phyloP scores from a whole-genome alignment of 352 stramenopile species.

The Phytopythium sindhum region DNA sequence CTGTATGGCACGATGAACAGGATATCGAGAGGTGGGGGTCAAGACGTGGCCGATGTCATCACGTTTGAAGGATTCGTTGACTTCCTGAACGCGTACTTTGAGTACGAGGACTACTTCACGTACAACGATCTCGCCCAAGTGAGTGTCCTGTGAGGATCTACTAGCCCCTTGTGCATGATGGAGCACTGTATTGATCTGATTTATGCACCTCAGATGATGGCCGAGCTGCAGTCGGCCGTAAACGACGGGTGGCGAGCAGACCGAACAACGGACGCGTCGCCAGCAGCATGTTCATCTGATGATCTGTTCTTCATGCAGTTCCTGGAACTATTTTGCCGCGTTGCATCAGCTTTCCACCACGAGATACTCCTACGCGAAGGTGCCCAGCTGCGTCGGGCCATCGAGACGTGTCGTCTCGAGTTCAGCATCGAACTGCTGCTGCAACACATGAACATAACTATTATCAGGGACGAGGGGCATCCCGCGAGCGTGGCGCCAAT shows the following conservation, averaged over 20 bases:
- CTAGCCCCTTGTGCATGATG: neutral
- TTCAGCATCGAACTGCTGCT: constrained; percentile 60
- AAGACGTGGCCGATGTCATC: constrained; percentile 30
- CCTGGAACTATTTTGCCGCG: constrained; percentile 60
- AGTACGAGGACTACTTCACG: constrained; percentile 73
- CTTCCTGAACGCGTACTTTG: constrained; percentile 77
- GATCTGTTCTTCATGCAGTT: constrained; percentile 57
- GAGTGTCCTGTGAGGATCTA: neutral
- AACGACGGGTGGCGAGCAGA: constrained; percentile 2
- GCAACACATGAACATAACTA: constrained; percentile 49
- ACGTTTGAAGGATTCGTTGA: constrained; percentile 70
- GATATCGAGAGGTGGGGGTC: constrained; percentile 11
- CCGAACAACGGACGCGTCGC: neutral
- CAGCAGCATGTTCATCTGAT: neutral
- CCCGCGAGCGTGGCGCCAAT: neutral
- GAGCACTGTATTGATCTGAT: no score
- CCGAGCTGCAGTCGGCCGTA: constrained; percentile 13
- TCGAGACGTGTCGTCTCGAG: constrained; percentile 58
- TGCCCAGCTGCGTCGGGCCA: constrained; percentile 42
- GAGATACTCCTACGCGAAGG: constrained; percentile 41
- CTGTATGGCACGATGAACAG: constrained; percentile 41
- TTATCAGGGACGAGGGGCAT: constrained; percentile 13
- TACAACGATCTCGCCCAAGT: constrained; percentile 33
- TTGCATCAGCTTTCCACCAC: constrained; percentile 51
- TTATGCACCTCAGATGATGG: constrained; percentile 11